Conservation (phyloP, 2,329 filamentous ascomycete species). For the Cladophialophora psammophila region DNA sequence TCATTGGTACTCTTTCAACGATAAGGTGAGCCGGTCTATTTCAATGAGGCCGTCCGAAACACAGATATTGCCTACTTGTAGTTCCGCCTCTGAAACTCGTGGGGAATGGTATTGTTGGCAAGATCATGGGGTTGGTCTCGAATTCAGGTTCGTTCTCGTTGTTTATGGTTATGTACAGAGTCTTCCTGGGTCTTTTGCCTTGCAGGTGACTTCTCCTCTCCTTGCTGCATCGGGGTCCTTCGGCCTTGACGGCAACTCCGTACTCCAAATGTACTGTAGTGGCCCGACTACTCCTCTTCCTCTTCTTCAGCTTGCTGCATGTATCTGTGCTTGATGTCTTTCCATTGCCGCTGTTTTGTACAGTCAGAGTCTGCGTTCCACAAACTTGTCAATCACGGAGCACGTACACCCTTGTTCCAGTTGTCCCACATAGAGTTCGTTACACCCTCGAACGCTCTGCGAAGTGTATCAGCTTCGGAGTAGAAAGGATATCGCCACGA, state of each 20-base stretch:
- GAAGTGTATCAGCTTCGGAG: slow-evolving; percentile 13
- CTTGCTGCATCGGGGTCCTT: slow-evolving; percentile 4
- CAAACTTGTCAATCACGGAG: background rate
- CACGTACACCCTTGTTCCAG: slow-evolving; percentile 88
- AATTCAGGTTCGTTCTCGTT: slow-evolving; percentile 15
- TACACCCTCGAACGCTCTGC: slow-evolving; percentile 79
- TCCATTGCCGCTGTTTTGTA: slow-evolving; percentile 87
- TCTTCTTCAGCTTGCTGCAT: slow-evolving; percentile 73
- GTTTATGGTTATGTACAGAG: slow-evolving; percentile 34
- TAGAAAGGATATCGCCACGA: background rate
- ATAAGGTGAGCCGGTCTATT: background rate
- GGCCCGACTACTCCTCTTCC: slow-evolving; percentile 54
- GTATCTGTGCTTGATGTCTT: slow-evolving; percentile 95
- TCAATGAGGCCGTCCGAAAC: background rate
- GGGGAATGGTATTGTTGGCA: background rate
- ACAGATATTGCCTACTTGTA: background rate
- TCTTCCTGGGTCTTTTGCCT: background rate
- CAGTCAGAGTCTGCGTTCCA: slow-evolving; percentile 17
- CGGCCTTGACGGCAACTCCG: slow-evolving; percentile 1
- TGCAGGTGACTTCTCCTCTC: background rate
- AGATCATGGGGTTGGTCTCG: background rate
- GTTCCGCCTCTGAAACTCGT: background rate
- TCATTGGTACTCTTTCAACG: background rate
- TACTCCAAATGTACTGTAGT: background rate
- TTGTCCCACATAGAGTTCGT: slow-evolving; percentile 86